Conservation (phyloP, 2,329 filamentous ascomycete species). For the Alternaria burnsii region DNA sequence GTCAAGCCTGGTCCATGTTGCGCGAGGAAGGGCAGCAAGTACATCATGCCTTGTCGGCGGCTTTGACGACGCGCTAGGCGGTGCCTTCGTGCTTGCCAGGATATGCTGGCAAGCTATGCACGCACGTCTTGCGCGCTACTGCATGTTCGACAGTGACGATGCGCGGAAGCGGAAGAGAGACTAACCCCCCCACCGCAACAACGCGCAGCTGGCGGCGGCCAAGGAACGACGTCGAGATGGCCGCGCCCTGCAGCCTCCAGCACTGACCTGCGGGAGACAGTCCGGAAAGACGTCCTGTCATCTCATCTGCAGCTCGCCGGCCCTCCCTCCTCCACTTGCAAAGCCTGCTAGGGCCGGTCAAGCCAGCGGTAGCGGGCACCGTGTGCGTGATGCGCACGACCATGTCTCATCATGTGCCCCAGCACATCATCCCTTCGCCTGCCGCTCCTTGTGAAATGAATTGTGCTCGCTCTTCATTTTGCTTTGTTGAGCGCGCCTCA, state of each 20-base stretch:
- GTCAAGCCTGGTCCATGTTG: conserved; percentile 34
- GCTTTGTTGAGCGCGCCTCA: conserved; percentile 4
- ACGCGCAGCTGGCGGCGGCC: conserved; percentile 25
- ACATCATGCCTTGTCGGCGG: conserved; percentile 37
- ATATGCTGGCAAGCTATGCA: conserved; percentile 26
- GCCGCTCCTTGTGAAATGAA: conserved; percentile 20
- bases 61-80: conserved; percentile 34
- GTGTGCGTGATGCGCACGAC: conserved; percentile 22
- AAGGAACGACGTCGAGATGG: conserved; percentile 19
- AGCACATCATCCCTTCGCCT: conserved; percentile 18
- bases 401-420: conserved; percentile 29
- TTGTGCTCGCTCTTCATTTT: conserved; percentile 16
- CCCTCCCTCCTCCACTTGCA: conserved; percentile 2
- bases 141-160: conserved; percentile 35
- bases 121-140: conserved; percentile 37
- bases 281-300: conserved; percentile 29
- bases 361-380: conserved; percentile 13
- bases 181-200: conserved; percentile 25
- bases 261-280: conserved; percentile 26
- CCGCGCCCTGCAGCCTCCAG: conserved; percentile 27
- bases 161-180: conserved; percentile 41
- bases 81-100: conserved; percentile 16
- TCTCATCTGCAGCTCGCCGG: conserved; percentile 17
- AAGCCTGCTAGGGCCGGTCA: conserved; percentile 6
- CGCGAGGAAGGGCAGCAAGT: conserved; percentile 37